Base-by-base conservation (phyloP, 495 filamentous ascomycete genomes). In the Lophium mytilinum region DNA sequence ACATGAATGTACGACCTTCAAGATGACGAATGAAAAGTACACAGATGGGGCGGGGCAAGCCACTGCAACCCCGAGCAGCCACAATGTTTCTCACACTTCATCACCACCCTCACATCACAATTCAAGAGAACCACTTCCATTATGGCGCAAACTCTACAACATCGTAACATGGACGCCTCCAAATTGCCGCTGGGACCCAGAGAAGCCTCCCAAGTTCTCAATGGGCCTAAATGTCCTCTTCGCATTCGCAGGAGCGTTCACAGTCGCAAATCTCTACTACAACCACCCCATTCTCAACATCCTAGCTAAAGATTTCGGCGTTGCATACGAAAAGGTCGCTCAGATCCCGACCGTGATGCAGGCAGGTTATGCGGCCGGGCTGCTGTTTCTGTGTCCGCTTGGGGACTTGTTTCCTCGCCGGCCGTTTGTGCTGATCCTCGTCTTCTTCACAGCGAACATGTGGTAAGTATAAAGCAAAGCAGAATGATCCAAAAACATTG, bases 321-420 rank as follows among this genome's bases (percentile, higher is more conserved):
- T 88, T 39, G 75, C 71, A 14, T 74, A 75, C 58, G 73, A 70
- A 24, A 66, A 68, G 42, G 71, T 74, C 12, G 45, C 72, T 12
- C 61, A 73, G 64, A 78, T 94, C 45, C 88, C 89, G 10, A 92
- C 89, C 0, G 71, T 89, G 7, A 86, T 85, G 67, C 89, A 94
- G 65, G 86, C 86, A 4, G 89, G 89, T 4, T 94, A 94, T 71
- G 87, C 86, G 5, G 74, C 72, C 1, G 89, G 89, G 3, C 60
- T 94, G 50, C 70, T 91, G 12, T 80, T 92, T 52, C 69, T 94
- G 37, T 90, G 88, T 69, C 89, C 89, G 0, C 66, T 91, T 14
- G 89, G 88, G 0, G 89, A 94, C 65, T 71, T 92, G 47, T 76
- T 94, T 8, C 75, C 76, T 5, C 74, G 89, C 42, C 73, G 89